Percentiles rank a stretch among this genome's conserved stretches.
These are phyloP conservation scores for Cornus controversa DNA, from an alignment of 148 eudicot species.

Conservation along the genomic window DNA sequence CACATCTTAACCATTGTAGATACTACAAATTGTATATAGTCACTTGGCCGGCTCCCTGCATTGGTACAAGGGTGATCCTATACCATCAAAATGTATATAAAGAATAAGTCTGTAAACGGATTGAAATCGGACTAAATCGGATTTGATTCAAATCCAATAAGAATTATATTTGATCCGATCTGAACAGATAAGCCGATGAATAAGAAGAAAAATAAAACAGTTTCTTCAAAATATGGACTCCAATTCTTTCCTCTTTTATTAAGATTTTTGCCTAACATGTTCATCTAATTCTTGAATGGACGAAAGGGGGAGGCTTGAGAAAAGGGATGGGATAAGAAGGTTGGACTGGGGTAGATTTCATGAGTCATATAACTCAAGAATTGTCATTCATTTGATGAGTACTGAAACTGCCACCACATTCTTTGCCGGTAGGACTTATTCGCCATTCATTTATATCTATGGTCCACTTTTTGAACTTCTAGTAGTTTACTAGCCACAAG, in stretches of 20 bases:
- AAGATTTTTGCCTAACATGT: background rate
- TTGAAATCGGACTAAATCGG: too few species aligned
- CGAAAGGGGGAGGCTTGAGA: background rate
- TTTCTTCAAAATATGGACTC: too few species aligned
- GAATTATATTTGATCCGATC: too few species aligned
- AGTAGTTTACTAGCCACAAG: too few species aligned
- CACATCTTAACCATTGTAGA: background rate
- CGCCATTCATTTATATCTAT: background rate
- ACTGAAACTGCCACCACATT: background rate
- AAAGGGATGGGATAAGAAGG: conserved; percentile 4
- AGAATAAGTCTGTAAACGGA: too few species aligned
- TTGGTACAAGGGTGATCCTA: background rate
- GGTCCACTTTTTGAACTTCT: too few species aligned
- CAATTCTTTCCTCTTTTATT: too few species aligned
- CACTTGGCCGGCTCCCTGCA: background rate
- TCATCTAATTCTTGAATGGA: background rate
- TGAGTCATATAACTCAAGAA: background rate
- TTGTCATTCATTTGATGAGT: background rate
- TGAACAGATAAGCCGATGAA: too few species aligned
- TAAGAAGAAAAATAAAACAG: too few species aligned
- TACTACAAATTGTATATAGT: background rate
- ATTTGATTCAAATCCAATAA: too few species aligned
- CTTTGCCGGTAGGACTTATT: background rate
- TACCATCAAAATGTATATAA: background rate
- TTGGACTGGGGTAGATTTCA: background rate